Percentiles rank a stretch among this genome's conserved stretches.
Evolutionary conservation across 495 filamentous ascomycete genomes (phyloP).

Genomic region (Penicillium steckii): DNA sequence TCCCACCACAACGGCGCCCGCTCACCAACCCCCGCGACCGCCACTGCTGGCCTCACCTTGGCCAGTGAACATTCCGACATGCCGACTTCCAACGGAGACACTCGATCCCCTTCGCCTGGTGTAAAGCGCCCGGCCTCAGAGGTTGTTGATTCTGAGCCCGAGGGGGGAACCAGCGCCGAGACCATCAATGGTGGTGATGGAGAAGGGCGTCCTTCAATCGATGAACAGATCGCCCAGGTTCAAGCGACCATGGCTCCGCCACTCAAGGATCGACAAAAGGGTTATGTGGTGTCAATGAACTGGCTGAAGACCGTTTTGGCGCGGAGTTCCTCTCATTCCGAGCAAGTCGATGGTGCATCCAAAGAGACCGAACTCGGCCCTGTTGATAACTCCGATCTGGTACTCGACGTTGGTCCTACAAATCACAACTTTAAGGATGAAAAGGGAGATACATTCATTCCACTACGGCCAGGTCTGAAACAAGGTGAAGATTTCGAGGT

Average conservation of each 20-base stretch:
- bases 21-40: conserved; percentile 55
- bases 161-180: conserved; percentile 23
- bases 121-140: conserved; percentile 54
- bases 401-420: conserved; percentile 43
- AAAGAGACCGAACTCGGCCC: conserved; percentile 69
- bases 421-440: conserved; percentile 49
- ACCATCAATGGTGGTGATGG: conserved; percentile 1
- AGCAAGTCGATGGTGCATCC: conserved; percentile 56
- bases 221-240: conserved; percentile 76
- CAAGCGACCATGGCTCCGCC: conserved; percentile 49
- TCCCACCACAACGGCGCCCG: conserved; percentile 41
- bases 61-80: conserved; percentile 61
- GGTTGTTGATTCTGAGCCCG: conserved; percentile 36
- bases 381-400: conserved; percentile 78
- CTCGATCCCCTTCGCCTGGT: conserved; percentile 50
- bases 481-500: conserved; percentile 71
- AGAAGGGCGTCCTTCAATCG: conserved; percentile 54
- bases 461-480: conserved; percentile 68
- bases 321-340: conserved; percentile 57
- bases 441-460: conserved; percentile 62
- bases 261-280: conserved; percentile 66
- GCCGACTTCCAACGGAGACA: conserved; percentile 26
- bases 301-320: conserved; percentile 79
- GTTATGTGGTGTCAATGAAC: conserved; percentile 71
- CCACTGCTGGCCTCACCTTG: conserved; percentile 70